phyloP scores from a whole-genome alignment of 192 early-diverging fungal species.

The Gaertneriomyces sp. region DNA sequence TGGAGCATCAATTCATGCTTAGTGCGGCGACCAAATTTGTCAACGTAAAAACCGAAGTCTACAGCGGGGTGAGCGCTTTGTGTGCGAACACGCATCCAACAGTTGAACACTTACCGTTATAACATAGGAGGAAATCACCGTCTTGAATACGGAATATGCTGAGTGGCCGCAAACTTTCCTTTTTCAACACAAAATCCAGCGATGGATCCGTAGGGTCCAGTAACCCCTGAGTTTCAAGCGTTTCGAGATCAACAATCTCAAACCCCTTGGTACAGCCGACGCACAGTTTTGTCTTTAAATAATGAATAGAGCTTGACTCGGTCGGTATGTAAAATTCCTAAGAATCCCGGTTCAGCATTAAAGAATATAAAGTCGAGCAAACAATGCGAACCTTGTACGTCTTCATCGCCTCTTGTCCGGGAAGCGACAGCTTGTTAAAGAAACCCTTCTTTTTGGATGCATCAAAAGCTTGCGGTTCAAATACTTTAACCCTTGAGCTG shows the following conservation, averaged over 20 bases:
- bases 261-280: constrained; percentile 91
- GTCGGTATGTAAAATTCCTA: constrained; percentile 91
- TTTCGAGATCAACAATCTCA: constrained; percentile 85
- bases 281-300: constrained; percentile 78
- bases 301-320: constrained; percentile 82
- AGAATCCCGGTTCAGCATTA: background rate
- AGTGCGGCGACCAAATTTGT: constrained; percentile 76
- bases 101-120: constrained; percentile 64
- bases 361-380: constrained; percentile 14
- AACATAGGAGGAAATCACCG: constrained; percentile 84
- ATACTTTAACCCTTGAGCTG: constrained; percentile 70
- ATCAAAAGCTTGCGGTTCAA: constrained; percentile 59
- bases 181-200: constrained; percentile 74
- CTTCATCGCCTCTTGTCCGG: constrained; percentile 49
- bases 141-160: constrained; percentile 75
- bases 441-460: constrained; percentile 43
- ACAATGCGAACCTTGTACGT: constrained; percentile 48
- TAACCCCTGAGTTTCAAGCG: constrained; percentile 77
- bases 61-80: constrained; percentile 5
- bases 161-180: constrained; percentile 74
- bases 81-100: background rate
- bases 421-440: constrained; percentile 56
- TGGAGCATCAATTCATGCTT: constrained; percentile 74
- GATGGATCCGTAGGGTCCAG: constrained; percentile 79
- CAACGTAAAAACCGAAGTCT: constrained; percentile 92